Evolutionary conservation across 2,329 filamentous ascomycete genomes (phyloP), one percentile per base, ranked within the genome.

Genomic region (Plenodomus lindquistii): DNA sequence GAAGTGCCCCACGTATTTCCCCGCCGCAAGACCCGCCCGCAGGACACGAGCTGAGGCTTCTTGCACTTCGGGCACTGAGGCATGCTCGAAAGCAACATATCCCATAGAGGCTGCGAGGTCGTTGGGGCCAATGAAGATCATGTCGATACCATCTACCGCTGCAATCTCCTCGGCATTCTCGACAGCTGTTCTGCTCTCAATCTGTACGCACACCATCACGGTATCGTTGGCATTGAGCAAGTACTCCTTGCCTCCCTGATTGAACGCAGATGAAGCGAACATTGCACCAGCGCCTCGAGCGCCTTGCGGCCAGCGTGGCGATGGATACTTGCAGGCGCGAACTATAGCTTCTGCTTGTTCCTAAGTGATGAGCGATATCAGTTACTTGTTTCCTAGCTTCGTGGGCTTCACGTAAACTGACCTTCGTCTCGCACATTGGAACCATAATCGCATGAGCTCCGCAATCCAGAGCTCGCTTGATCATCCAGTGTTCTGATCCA

Each of bases 71-170:
- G n/a, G n/a, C n/a, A n/a, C n/a, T n/a, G n/a, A n/a, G n/a, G n/a
- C n/a, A n/a, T n/a, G n/a, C n/a, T n/a, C n/a, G n/a, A n/a, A n/a
- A n/a, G n/a, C n/a, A n/a, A n/a, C n/a, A n/a, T n/a, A n/a, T n/a
- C n/a, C n/a, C n/a, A n/a, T n/a, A n/a, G n/a, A n/a, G n/a, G n/a
- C n/a, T 36, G 82, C 85, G 43, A 87, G 75, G 60, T 87, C 85
- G 62, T 86, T 87, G 1, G 85, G 85, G 0, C 85, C 85, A 39
- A 87, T 77, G 63, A 86, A 87, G 19, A 87, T 70, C 4, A 85
- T 79, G 52, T 88, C 85, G 18, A 87, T 75, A 3, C 82, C 82
- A 3, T 82, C 71, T 18, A 85, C 74, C 17, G 79, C 75, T 36
- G 83, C 83, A 65, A 88, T 87, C 40, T 80, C 81, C 27, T 86